These are phyloP conservation scores for Cornus kousa DNA, from an alignment of 148 eudicot species.

Conservation along the genomic window DNA sequence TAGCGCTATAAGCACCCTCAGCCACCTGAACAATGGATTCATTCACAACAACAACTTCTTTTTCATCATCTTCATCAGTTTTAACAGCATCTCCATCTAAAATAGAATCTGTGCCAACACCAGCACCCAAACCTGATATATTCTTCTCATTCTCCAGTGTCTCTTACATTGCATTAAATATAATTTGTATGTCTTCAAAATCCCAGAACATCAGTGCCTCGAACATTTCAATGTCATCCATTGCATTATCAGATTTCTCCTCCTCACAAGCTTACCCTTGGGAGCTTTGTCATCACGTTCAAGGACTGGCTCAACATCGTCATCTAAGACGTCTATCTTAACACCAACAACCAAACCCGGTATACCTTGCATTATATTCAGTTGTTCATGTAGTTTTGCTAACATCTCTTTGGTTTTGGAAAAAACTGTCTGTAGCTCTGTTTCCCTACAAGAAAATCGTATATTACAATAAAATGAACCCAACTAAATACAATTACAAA, in stretches of 20 bases:
- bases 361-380: conserved; percentile 87
- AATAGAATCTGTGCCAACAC: too few relatives aligned
- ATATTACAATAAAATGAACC: background rate
- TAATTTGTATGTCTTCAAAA: too few relatives aligned
- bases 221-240: conserved; percentile 29
- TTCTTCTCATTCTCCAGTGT: too few relatives aligned
- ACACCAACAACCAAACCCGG: conserved; percentile 86
- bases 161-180: too few relatives aligned
- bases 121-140: too few relatives aligned
- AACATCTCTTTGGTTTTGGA: conserved; percentile 95
- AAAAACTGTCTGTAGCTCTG: conserved; percentile 88
- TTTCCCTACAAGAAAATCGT: conserved; percentile 49
- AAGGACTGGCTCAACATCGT: conserved; percentile 49
- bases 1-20: too few relatives aligned
- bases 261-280: conserved; percentile 30
- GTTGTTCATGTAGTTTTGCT: conserved; percentile 87
- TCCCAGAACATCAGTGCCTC: too few relatives aligned
- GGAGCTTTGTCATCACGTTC: conserved; percentile 61
- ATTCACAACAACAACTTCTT: too few relatives aligned
- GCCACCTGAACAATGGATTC: too few relatives aligned
- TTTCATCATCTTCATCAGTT: too few relatives aligned
- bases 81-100: too few relatives aligned
- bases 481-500: too few relatives aligned
- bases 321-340: conserved; percentile 45
- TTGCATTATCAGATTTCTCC: conserved; percentile 28